Conservation (phyloP, 805 yeast species). For the Ogataea pilisensis region DNA sequence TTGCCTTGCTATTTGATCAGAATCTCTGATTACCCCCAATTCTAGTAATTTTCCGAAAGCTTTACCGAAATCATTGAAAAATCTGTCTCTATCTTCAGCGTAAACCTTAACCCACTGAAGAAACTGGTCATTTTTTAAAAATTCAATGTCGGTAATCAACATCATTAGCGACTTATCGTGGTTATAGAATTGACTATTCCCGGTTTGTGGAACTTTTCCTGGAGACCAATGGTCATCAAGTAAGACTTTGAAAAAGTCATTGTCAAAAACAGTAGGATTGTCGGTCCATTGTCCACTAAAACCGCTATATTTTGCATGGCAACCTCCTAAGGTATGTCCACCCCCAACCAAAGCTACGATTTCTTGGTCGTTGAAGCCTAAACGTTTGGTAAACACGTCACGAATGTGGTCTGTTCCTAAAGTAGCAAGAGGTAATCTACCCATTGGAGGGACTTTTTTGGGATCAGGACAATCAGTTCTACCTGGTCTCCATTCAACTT, state of each 20-base stretch:
- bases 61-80: constrained; percentile 58
- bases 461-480: constrained; percentile 54
- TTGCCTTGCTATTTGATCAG: constrained; percentile 29
- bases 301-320: constrained; percentile 55
- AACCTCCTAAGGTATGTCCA: constrained; percentile 74
- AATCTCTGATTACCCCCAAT: constrained; percentile 34
- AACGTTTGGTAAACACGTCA: constrained; percentile 50
- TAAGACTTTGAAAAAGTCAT: constrained; percentile 42
- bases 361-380: constrained; percentile 69
- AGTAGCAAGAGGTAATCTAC: constrained; percentile 71
- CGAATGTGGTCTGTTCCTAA: constrained; percentile 62
- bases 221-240: constrained; percentile 43
- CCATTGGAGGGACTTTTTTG: constrained; percentile 55
- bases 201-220: constrained; percentile 39
- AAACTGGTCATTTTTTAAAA: constrained; percentile 55
- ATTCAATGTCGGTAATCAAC: constrained; percentile 77
- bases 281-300: constrained; percentile 48
- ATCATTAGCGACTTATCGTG: constrained; percentile 57
- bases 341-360: constrained; percentile 72
- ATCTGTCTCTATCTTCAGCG: constrained; percentile 60
- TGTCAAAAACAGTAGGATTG: constrained; percentile 38
- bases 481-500: constrained; percentile 80
- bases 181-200: constrained; percentile 36
- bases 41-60: constrained; percentile 66
- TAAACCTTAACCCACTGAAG: constrained; percentile 58